Base-by-base conservation (phyloP, 1,139 yeast species). In the Protomyces pachydermus region DNA sequence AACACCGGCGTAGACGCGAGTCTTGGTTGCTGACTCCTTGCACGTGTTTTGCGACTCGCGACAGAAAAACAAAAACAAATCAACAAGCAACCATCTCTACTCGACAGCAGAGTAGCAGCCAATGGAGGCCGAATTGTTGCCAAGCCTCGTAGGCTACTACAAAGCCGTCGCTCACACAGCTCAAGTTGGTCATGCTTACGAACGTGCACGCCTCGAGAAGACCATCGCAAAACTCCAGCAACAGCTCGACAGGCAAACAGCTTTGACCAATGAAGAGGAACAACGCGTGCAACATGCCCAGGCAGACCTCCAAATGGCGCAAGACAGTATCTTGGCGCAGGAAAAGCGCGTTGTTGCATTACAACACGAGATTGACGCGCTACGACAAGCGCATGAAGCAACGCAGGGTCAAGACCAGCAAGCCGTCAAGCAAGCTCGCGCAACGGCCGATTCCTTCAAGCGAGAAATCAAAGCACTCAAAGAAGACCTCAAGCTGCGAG, bases 401-500 rank as follows among this genome's bases (percentile, higher is more conserved):
- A 20, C 48, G 3, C 48, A 16, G 14, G 48, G 48, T 12, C 48
- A 42, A 42, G 48, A 42, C 25, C 48, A 18, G 23, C 12, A 42
- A 18, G 23, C 12, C 12, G 48, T 18, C 8, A 16, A 16, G 20
- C 48, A 42, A 10, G 25, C 48, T 10, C 48, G 48, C 8, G 48
- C 48, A 12, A 10, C 25, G 45, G 62, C 53, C 45, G 62, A 58
- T 23, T 58, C 62, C n/a, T 42, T 51, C 56, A 58, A 52, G 23
- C 39, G 56, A 25, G 62, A 58, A 35, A 58, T 58, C 25, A 39
- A 18, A 16, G 62, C 39, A 6, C 46, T 58, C 8, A 34, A 50
- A 6, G 62, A 51, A n/a, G 62, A 58, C 14, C 37, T 58, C 37
- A 51, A 52, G 45, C 35, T 32, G 28, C 62, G 62, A 32, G 54